phyloP scores from a whole-genome alignment of 2,329 filamentous ascomycete species.

The Herpotrichia juniperi region DNA sequence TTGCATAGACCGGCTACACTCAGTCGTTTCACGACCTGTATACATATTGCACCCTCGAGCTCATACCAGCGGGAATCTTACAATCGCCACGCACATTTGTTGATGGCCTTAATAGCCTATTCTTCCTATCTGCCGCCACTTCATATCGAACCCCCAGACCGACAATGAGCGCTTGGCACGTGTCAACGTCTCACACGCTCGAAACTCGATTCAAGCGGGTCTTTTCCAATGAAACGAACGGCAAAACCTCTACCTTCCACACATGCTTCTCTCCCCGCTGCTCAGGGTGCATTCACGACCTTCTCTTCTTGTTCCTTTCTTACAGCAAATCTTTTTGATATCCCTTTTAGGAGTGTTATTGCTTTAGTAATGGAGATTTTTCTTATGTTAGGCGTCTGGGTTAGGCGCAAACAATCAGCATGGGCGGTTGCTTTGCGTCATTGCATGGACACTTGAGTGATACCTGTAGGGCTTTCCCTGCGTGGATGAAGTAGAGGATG shows the following conservation, averaged over 20 bases:
- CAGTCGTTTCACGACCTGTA: conserved; percentile 5
- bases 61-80: neutral
- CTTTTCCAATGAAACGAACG: neutral
- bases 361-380: conserved; percentile 21
- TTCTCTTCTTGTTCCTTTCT: neutral
- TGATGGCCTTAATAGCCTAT: conserved; percentile 6
- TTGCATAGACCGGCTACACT: conserved; percentile 6
- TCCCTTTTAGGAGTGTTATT: conserved; percentile 16
- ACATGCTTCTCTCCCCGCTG: neutral
- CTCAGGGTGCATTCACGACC: neutral
- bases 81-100: conserved; percentile 3
- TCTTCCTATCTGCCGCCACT: neutral
- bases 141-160: neutral
- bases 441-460: neutral
- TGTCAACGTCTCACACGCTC: conserved; percentile 5
- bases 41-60: conserved; percentile 6
- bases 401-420: neutral
- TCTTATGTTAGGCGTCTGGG: neutral
- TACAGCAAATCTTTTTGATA: conserved; percentile 10
- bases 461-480: neutral
- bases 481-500: neutral
- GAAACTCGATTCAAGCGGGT: neutral
- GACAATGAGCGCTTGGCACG: conserved; percentile 6
- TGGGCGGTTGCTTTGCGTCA: neutral
- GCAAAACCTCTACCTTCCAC: neutral